Evolutionary conservation across 2,329 filamentous ascomycete species (phyloP), one percentile per base, ranked within the genome.

Genomic region (Stagonosporopsis vannaccii): DNA sequence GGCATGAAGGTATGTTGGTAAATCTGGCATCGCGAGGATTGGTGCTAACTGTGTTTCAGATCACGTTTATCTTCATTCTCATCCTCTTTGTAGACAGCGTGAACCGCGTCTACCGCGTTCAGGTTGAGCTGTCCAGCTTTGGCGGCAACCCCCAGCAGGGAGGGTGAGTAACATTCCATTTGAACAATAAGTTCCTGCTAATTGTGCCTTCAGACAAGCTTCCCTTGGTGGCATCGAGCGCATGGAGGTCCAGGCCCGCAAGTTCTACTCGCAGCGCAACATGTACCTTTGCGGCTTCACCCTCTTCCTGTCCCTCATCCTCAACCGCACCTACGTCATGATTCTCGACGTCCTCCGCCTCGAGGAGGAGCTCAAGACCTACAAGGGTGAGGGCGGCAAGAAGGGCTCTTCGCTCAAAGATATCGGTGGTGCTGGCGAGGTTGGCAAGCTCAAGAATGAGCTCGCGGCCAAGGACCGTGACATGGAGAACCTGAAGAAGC

Each of bases 281-380:
- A 99, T 99, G 95, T 99, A 99, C 82, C 92, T 99, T 60, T 98
- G 95, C 79, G 95, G 95, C 70, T 99, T 99, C 84, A 99, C 95
- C 5, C 89, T 99, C 62, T 98, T 99, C 87, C 89, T 99, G 60
- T 98, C 94, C 50, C 85, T 99, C 63, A 99, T 99, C 79, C 91
- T 96, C 76, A 98, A 99, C 88, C 94, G 95, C 75, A 99, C 95
- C 74, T 99, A 98, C 83, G 90, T 89, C 73, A 94, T 98, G 91
- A 97, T 97, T 73, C 85, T 97, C 65, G 93, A 97, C 69, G 87
- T 90, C 47, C 90, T 97, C 73, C 87, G 91, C 61, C 89, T 99
- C 50, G 94, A 99, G 82, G 92, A 97, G 80, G 91, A 91, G 81
- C 81, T 97, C 75, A 93, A 92, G 84, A 81, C 85, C 62, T 89